Base-by-base conservation (phyloP, 495 filamentous ascomycete genomes). In the Symbiotaphrina buchneri region DNA sequence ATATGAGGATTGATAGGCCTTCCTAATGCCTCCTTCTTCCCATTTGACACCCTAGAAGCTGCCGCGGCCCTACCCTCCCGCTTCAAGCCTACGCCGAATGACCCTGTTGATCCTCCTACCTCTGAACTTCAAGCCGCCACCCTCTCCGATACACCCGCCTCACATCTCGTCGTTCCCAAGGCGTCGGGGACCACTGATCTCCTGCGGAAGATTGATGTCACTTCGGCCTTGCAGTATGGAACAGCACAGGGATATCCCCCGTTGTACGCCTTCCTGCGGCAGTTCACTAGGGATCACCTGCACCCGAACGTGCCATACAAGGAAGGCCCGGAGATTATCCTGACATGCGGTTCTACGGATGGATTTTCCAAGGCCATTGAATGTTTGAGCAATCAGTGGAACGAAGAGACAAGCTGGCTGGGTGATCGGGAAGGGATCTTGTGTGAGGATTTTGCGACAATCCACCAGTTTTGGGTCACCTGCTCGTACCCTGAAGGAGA, bases 11-110 rank as follows among this genome's bases (percentile, higher is more conserved):
- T 29, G 14, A 5, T 10, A 83, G 77, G 78, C 30, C 63, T 90
- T 10, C 84, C 84, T 14, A 74, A 82, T 47, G 50, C 66, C 10
- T 63, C 62, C 20, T 79, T 79, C 51, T 93, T 94, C 45, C 84
- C 84, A 10, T 93, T 76, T 47, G 82, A 93, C 35, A 90, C 80
- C 0, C 67, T 92, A 18, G 79, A 85, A 48, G 75, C 80, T n/a
- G 64, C 71, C 35, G 61, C 67, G 31, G 79, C 81, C 7, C 63
- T 62, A 17, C 68, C 82, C 6, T 51, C 71, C 13, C 67, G 83
- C 41, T 83, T 73, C 52, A 59, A 64, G n/a, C 69, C 70, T 0
- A 67, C 70, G 18, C 63, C 64, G 10, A 68, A 71, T 40, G 48
- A 59, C 28, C 59, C 65, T 18, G 49, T 56, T 30, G 53, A 56